Evolutionary conservation across 2,329 filamentous ascomycete species (phyloP).

Genomic region (Cladosporium austrohemisphaericum): DNA sequence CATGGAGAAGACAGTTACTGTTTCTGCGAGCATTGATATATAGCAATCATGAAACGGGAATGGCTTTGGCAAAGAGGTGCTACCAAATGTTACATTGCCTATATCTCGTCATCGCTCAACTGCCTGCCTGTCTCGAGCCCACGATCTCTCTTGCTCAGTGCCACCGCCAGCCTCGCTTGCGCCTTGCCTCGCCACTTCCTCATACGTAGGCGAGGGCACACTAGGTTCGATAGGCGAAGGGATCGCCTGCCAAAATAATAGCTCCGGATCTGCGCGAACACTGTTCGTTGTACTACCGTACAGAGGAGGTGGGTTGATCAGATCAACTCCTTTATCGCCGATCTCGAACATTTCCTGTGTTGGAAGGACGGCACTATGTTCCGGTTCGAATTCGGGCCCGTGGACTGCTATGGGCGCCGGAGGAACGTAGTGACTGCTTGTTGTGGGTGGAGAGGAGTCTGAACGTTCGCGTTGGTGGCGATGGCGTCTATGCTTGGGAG

Average conservation of each 20-base stretch:
- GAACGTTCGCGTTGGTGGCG: neutral
- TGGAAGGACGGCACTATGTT: conserved; percentile 30
- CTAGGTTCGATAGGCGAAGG: conserved; percentile 23
- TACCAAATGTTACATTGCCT: too few species aligned
- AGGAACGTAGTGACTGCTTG: conserved; percentile 63
- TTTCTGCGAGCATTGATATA: conserved; percentile 4
- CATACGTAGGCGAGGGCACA: conserved; percentile 32
- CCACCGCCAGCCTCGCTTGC: too few species aligned
- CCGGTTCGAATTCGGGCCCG: conserved; percentile 53
- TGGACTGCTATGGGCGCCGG: conserved; percentile 71
- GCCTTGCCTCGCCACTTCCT: conserved; percentile 20
- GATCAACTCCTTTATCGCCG: conserved; percentile 24
- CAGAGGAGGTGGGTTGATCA: conserved; percentile 62
- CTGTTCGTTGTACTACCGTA: conserved; percentile 83
- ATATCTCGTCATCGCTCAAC: too few species aligned
- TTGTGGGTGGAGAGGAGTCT: neutral
- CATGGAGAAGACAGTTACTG: neutral
- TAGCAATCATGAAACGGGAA: too few species aligned
- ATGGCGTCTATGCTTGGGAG: conserved; percentile 32
- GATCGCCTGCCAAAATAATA: conserved; percentile 65
- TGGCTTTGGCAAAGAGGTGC: too few species aligned
- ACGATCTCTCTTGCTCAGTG: too few species aligned
- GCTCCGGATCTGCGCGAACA: conserved; percentile 76
- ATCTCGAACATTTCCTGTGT: conserved; percentile 16
- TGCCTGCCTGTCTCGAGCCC: too few species aligned